Base-by-base conservation (phyloP, 768 basidiomycete genomes). In the Tricholoma saponaceum region DNA sequence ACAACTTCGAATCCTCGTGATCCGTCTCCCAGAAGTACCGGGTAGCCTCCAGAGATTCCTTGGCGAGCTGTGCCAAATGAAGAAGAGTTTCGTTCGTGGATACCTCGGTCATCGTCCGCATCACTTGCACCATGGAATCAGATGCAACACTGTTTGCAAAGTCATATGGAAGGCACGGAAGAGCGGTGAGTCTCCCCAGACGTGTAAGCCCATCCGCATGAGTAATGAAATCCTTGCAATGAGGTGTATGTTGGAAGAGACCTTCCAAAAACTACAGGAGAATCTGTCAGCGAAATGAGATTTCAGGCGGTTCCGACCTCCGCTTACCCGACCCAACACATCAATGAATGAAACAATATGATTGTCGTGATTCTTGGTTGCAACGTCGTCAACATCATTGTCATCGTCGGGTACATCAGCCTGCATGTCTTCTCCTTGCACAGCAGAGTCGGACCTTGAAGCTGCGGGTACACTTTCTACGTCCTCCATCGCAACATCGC, bases 101-200 rank as follows among this genome's bases (percentile, higher is more conserved):
- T 30, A 88, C 87, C 66, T 98, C 95, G 10, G 87, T 86, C 81
- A 98, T 86, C 9, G 91, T 89, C 10, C 92, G 84, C 72, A 96
- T 84, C 51, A 95, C 89, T 67, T 92, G 89, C 13, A 94, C 87
- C 66, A 97, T 81, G 0, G 93, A 89, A 67, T 92, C 90, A 23
- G 93, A 92, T 2, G 90, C 85, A 28, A 89, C 84, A 55, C 90
- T 90, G 63, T 86, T 87, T 16, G 89, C 87, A 67, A 91, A 95
- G 68, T 95, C 90, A 58, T 90, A 91, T 0, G 97, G 95, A 26
- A 95, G 77, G 67, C 90, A 95, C 12, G 95, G 90, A 28, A 95
- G 77, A 18, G 84, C 83, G 30, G 95, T 87, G 41, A 98, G 77
- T 62, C 83, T 80, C 61, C 92, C 86, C 55, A 98, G 75, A 62